Base-by-base conservation (phyloP, 441 rosid genomes). In the Arabidopsis hybrid region DNA sequence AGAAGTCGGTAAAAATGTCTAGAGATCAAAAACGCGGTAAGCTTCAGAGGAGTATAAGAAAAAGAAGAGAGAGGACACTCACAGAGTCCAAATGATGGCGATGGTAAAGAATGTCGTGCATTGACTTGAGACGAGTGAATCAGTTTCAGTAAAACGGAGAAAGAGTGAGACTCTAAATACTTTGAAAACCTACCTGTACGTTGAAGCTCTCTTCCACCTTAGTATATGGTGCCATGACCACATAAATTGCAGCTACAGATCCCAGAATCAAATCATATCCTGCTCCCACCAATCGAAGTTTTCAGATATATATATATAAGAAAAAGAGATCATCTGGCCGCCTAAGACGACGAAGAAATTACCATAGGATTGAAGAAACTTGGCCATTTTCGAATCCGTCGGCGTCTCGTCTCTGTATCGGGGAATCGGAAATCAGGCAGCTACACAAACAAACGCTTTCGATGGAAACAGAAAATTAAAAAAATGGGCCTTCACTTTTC, bases 121-220 rank as follows among this genome's bases (percentile, higher is more conserved):
- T 91, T 69, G 97, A 94, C 97, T 93, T 31, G 31, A 14, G 40
- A 29, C 45, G 50, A 34, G 71, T 16, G 17, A 72, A 76, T 17
- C 1, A 43, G 42, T 60, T 18, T 42, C 64, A 78, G 62, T 46
- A 52, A 9, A 53, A 18, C 26, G 38, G 9, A 32, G 3, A 60
- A 29, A 26, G 5, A 53, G 34, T 0, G 36, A 5, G 35, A 42
- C 45, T 58, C 36, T 63, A 62, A 36, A 43, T 7, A 0, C 13
- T 51, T 6, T 11, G 60, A 47, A 65, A 57, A 4, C 7, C 4
- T 1, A 91, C 97, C 93, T 95, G 99, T 73, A 95, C 65, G 72
- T 89, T 92, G 85, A 95, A 95, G 91, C 98, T 92, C 81, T 95
- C 99, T 81, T 95, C 98, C 49, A 95, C 97, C 83, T 95, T 95